Base-by-base conservation (phyloP, 2,329 filamentous ascomycete genomes). In the Fonsecaea erecta region DNA sequence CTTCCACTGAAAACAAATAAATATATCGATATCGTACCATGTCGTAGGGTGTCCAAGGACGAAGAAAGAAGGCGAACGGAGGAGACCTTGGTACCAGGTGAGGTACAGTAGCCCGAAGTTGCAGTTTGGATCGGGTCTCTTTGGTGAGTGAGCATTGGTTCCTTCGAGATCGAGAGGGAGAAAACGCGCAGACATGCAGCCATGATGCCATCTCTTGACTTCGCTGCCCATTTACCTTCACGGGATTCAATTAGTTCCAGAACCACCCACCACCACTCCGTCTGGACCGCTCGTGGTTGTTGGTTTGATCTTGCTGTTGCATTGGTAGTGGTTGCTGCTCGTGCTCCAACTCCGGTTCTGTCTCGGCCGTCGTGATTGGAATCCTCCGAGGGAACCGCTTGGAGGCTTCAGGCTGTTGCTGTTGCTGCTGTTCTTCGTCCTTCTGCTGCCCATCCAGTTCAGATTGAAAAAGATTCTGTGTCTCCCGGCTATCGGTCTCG, bases 181-280 rank as follows among this genome's bases (percentile, higher is more conserved):
- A 40, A 16, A 40, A 5, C n/a, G 37, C 11, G 37, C 16, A n/a
- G 37, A n/a, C 16, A 4, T 40, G 3, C 14, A 12, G 43, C 21
- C 43, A 24, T 48, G 18, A 24, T 48, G 3, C 8, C 4, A 24
- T 30, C 3, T 3, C 1, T 24, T 48, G 9, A 24, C 43, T 48
- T 48, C 43, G 12, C 6, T 24, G 2, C 4, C 8, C 37, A 3
- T 6, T 48, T 24, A 2, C 8, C 4, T 24, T 12, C 7, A 24
- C 18, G 43, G 5, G 18, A 24, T 24, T 24, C 18, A 24, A 26
- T 64, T 52, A 64, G 7, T 60, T 67, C 67, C 67, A 69, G 48
- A 69, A 69, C 67, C 67, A 69, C 2, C 67, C 67, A 24, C 65
- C 48, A 43, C 63, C 51, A 40, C 57, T 58, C 30, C 52, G 52